Evolutionary conservation across 495 filamentous ascomycete genomes (phyloP).

Genomic region (Aspergillus bertholletiae): DNA sequence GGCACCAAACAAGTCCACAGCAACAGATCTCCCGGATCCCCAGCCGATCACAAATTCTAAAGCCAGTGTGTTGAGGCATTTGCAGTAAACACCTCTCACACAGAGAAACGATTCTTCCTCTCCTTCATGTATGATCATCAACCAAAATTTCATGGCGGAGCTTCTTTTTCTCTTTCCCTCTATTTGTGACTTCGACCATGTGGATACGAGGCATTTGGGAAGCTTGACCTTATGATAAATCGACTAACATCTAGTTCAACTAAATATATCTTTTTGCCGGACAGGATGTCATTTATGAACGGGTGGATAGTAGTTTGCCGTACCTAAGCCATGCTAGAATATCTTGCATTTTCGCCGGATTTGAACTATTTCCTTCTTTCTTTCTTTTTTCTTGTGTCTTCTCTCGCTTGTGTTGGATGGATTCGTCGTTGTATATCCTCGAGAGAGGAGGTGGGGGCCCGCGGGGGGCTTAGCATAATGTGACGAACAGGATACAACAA

Average conservation of each 20-base stretch:
- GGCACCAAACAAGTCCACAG: constrained; percentile 11
- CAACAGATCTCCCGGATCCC: constrained; percentile 14
- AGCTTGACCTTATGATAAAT: constrained; percentile 5
- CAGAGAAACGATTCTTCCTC: background rate
- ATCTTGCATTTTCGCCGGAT: background rate
- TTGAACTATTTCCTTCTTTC: too few species aligned
- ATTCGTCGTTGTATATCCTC: background rate
- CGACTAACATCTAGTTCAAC: constrained; percentile 4
- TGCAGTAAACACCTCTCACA: background rate
- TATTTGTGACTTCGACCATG: background rate
- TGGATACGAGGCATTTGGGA: background rate
- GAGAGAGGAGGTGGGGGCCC: constrained; percentile 1
- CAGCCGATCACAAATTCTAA: constrained; percentile 19
- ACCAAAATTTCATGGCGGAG: background rate
- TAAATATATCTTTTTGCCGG: constrained; percentile 15
- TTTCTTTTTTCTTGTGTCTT: background rate
- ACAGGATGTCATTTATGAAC: background rate
- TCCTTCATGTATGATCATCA: background rate
- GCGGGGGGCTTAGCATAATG: too few species aligned
- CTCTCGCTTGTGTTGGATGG: constrained; percentile 9
- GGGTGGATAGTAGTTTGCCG: background rate
- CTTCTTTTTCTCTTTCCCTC: background rate
- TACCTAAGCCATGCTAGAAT: background rate
- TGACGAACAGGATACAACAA: constrained; percentile 5
- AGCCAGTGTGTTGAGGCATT: background rate